Base-by-base conservation (phyloP, 2,329 filamentous ascomycete genomes). In the Fusarium tuaranense region DNA sequence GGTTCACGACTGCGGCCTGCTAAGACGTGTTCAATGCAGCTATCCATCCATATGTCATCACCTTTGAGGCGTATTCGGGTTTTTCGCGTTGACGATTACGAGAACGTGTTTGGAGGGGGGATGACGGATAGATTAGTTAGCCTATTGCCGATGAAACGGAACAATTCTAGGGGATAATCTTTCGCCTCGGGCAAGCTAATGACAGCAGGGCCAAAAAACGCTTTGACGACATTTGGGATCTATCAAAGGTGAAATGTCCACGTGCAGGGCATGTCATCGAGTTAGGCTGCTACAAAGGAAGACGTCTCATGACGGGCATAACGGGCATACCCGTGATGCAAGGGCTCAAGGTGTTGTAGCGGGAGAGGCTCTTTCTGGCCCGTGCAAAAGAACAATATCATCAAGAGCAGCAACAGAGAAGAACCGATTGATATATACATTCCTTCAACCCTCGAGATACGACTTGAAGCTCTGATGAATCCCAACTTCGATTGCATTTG, bases 31-130 rank as follows among this genome's bases (percentile, higher is more conserved):
- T 51, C 8, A 16, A 51, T 51, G 46, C 46, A 30, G 46, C 25
- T 30, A 51, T 46, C 41, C 27, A 30, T 44, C 38, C 46, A 18
- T 27, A 12, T n/a, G 46, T 30, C 12, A 51, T 51, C 46, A 18
- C 9, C 25, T n/a, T n/a, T 3, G 48, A 53, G 9, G 48, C 71
- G 71, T 73, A 73, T 73, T 73, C 71, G 71, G 70, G 5, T 73
- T 73, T 67, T 73, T 53, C 48, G 48, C 25, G 48, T 53, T 53
- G 48, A 73, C 71, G 71, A 73, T 73, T 74, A 74, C 71, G 71
- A 73, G 44, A 44, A 18, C 39, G 48, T 36, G 25, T 41, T 64
- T 16, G 36, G 30, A 57, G 51, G 46, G 48, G 16, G 30, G 25
- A 20, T n/a, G 12, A 44, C 30, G 57, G n/a, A 46, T 39, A 41